phyloP scores from a whole-genome alignment of 1,139 yeast genomes.

The Pichia sp. region DNA sequence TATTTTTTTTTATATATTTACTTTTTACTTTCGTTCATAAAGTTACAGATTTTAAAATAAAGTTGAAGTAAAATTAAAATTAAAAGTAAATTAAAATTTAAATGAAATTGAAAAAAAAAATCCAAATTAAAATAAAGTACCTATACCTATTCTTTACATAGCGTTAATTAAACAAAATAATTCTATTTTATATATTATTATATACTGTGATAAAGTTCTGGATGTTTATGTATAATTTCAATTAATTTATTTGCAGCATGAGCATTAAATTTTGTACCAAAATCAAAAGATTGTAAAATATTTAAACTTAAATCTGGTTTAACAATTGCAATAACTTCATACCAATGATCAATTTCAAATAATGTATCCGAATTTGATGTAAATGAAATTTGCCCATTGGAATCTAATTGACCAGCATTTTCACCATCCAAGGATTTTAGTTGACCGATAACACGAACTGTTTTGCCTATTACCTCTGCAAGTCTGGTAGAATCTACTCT shows the following conservation, averaged over 20 bases:
- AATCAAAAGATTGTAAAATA: conserved; percentile 30
- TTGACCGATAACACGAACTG: conserved; percentile 35
- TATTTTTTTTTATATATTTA: too few relatives aligned
- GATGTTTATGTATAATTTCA: conserved; percentile 18
- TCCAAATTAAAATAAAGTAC: too few relatives aligned
- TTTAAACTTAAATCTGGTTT: conserved; percentile 27
- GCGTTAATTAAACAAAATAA: too few relatives aligned
- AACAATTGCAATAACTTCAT: conserved; percentile 34
- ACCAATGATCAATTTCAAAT: conserved; percentile 25
- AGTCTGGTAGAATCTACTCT: conserved; percentile 34
- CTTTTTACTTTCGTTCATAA: too few relatives aligned
- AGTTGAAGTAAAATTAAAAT: too few relatives aligned
- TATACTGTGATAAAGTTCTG: conserved; percentile 9
- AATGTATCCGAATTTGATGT: conserved; percentile 17
- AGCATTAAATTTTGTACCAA: conserved; percentile 31
- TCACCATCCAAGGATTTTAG: conserved; percentile 19
- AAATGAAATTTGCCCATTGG: conserved; percentile 25
- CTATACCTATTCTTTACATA: too few relatives aligned
- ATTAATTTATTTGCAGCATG: conserved; percentile 32
- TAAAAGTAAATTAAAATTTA: too few relatives aligned
- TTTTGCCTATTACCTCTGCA: conserved; percentile 25
- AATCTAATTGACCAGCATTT: conserved; percentile 18
- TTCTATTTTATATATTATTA: too few relatives aligned
- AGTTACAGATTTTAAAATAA: too few relatives aligned
- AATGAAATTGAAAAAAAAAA: too few relatives aligned